Percentiles rank a stretch among this genome's conserved stretches.
Conservation (phyloP, 2,329 filamentous ascomycete species). For the Albophoma yamanashiensis region DNA sequence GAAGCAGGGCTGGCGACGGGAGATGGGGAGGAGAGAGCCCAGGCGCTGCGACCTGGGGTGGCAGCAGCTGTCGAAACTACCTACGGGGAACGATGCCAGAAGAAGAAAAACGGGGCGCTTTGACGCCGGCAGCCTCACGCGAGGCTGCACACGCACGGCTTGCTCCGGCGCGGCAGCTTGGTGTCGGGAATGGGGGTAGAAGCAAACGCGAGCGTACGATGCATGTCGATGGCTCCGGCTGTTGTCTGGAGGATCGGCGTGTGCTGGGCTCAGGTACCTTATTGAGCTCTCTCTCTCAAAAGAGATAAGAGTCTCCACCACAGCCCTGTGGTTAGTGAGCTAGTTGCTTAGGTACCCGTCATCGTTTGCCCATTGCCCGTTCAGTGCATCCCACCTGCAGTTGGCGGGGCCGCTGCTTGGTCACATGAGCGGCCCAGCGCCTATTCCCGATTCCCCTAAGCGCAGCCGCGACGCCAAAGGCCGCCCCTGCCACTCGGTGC, state of each 20-base stretch:
- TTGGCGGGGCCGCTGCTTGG: neutral
- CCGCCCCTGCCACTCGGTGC: neutral
- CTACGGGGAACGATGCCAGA: neutral
- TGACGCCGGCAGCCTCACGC: no score
- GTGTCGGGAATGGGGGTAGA: neutral
- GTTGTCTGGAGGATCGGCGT: neutral
- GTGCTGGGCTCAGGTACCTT: neutral
- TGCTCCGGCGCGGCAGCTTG: neutral
- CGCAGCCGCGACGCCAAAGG: neutral
- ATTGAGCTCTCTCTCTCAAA: no score
- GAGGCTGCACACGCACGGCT: neutral
- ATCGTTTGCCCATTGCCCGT: no score
- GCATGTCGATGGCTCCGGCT: neutral
- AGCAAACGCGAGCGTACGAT: neutral
- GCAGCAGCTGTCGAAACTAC: neutral
- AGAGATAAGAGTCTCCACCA: neutral
- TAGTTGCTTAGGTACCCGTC: no score
- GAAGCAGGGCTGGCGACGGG: neutral
- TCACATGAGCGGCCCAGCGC: neutral
- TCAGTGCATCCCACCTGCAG: neutral
- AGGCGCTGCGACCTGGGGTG: neutral
- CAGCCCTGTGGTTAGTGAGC: neutral
- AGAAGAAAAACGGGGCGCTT: neutral
- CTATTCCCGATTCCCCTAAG: neutral
- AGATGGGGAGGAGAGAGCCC: neutral